Evolutionary conservation across 352 stramenopile genomes (phyloP).

Genomic region (Phytophthora capsici): DNA sequence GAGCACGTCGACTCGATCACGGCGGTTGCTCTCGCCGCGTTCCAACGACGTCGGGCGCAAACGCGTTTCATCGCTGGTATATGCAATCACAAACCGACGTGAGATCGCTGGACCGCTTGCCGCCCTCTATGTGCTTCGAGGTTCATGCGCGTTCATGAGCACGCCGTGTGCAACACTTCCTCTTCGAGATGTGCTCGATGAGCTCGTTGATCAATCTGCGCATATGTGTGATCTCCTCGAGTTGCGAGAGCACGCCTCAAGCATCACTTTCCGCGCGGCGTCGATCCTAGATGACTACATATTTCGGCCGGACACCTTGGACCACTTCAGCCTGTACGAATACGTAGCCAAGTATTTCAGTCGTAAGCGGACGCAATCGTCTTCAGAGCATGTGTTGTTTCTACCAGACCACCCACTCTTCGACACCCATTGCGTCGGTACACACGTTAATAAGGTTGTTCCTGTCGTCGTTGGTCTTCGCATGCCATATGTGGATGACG

Average conservation of each 20-base stretch:
- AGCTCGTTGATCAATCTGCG: neutral
- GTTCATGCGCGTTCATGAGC: neutral
- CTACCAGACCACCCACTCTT: neutral
- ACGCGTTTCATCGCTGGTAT: constrained; percentile 1
- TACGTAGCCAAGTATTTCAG: neutral
- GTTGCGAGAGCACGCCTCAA: neutral
- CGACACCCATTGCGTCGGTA: neutral
- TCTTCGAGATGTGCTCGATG: neutral
- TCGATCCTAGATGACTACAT: constrained; percentile 9
- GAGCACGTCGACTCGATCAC: neutral
- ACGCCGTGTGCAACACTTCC: neutral
- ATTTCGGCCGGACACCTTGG: neutral
- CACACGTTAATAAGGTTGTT: neutral
- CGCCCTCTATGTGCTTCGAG: neutral
- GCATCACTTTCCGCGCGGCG: neutral
- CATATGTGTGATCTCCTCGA: neutral
- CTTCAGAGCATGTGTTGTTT: neutral
- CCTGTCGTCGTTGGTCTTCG: neutral
- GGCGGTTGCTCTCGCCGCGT: neutral
- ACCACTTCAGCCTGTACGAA: neutral
- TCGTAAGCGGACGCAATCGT: no score
- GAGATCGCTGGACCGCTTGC: neutral
- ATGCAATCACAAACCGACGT: no score
- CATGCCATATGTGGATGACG: no score
- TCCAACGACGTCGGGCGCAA: neutral